Base-by-base conservation (phyloP, 1,284 basidiomycete species). In the Sanghuangporus weigelae region DNA sequence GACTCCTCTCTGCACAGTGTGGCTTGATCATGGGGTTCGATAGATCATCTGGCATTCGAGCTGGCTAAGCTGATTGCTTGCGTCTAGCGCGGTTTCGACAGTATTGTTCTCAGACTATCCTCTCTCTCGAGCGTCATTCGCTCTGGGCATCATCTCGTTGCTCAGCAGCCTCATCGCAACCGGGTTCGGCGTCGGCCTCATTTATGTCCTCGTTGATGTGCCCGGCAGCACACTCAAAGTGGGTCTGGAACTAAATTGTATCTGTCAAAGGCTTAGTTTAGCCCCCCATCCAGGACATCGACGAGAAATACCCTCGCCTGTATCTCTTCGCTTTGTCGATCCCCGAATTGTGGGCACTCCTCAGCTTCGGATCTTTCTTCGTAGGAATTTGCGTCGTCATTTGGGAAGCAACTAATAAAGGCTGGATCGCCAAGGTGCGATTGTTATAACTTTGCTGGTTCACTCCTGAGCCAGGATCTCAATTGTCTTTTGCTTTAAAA, bases 21-120 rank as follows among this genome's bases (percentile, higher is more conserved):
- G 62, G 62, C 49, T 63, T 63, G 62, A 63, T 63, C 42, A 63
- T 63, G 62, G 56, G 62, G 62, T 63, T 36, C 14, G 62, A 42
- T 35, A 31, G 12, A n/a, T 26, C 1, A 19, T 6, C n/a, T 42
- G 39, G 19, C 3, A 16, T 51, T 53, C 7, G 16, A 21, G 11
- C 4, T 11, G 2, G 40, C 1, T 42, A 31, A 31, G 26, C 26
- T n/a, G n/a, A 42, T 11, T 11, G 10, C n/a, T 42, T 31, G 3
- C 40, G 40, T 31, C 16, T 14, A 53, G 62, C 39, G 62, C 62
- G 21, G 62, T 63, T 16, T 63, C 62, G 12, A 58, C 62, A 10
- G 53, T 63, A 10, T 56, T 58, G 21, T 63, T 63, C 38, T 42
- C 62, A 14, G 48, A 58, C n/a, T 59, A 58, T 35, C 62, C 62